Conservation (phyloP, 352 stramenopile genomes). For the Globisporangium solare region DNA sequence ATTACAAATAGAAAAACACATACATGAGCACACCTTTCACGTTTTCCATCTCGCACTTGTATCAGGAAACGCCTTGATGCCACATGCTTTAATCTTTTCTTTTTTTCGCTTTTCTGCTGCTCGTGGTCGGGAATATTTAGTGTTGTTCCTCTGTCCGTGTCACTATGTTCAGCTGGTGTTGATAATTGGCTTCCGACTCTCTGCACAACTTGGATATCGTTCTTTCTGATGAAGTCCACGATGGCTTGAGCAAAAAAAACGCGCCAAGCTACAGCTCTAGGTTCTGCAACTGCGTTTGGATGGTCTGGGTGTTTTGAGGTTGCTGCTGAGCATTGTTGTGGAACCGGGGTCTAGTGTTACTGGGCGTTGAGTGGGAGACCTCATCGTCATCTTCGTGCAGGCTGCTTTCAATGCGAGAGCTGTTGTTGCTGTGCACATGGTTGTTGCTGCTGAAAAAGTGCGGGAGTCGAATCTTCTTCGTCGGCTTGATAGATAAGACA, state of each 20-base stretch:
- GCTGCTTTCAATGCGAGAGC: conserved; percentile 49
- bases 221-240: conserved; percentile 12
- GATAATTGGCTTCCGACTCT: conserved; percentile 1
- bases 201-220: conserved; percentile 5
- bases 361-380: conserved; percentile 50
- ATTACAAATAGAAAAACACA: conserved; percentile 38
- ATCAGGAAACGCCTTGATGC: conserved; percentile 14
- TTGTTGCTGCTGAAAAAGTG: conserved; percentile 70
- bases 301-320: conserved; percentile 28
- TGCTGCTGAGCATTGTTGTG: conserved; percentile 39
- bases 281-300: conserved; percentile 68
- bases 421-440: conserved; percentile 40
- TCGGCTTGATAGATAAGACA: conserved; percentile 85
- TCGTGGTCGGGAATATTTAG: conserved; percentile 5
- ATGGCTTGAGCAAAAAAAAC: conserved; percentile 4
- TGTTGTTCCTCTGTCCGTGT: conserved; percentile 1
- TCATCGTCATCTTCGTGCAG: conserved; percentile 62
- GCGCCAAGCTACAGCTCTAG: conserved; percentile 58
- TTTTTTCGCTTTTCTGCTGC: conserved; percentile 1
- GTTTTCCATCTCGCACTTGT: conserved; percentile 26
- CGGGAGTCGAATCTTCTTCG: conserved; percentile 84
- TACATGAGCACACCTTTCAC: conserved; percentile 4
- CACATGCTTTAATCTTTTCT: conserved; percentile 5
- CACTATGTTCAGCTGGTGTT: neutral
- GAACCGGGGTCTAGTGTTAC: conserved; percentile 64